phyloP scores from a whole-genome alignment of 768 basidiomycete genomes.

The Hypsizygus marmoreus region DNA sequence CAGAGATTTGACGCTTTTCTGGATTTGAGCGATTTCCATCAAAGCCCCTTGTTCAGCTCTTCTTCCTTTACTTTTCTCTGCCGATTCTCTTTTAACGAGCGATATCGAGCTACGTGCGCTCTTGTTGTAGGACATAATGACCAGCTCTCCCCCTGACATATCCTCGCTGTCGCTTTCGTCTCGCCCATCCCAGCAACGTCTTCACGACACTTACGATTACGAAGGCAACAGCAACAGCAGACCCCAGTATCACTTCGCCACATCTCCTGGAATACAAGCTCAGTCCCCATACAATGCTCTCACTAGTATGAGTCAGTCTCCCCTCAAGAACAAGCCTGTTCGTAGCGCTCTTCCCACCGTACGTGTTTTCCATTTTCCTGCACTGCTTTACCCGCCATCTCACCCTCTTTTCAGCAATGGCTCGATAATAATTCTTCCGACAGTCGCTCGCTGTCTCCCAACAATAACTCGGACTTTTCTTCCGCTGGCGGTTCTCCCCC shows the following conservation, averaged over 20 bases:
- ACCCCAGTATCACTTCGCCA: slow-evolving; percentile 70
- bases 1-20: slow-evolving; percentile 14
- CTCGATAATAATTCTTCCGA: slow-evolving; percentile 73
- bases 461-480: slow-evolving; percentile 88
- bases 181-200: slow-evolving; percentile 66
- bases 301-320: slow-evolving; percentile 58
- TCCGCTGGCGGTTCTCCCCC: slow-evolving; percentile 80
- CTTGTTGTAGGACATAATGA: slow-evolving; percentile 58
- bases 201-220: slow-evolving; percentile 86
- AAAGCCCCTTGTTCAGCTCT: slow-evolving; percentile 22
- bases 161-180: slow-evolving; percentile 73
- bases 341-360: slow-evolving; percentile 78
- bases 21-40: slow-evolving; percentile 18
- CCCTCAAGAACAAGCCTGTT: slow-evolving; percentile 72
- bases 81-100: slow-evolving; percentile 34
- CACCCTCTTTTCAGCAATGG: slow-evolving; percentile 68
- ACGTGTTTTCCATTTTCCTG: slow-evolving; percentile 34
- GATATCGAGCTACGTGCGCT: slow-evolving; percentile 22
- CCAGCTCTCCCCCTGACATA: slow-evolving; percentile 79
- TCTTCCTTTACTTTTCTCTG: slow-evolving; percentile 29
- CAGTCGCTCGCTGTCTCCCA: slow-evolving; percentile 79
- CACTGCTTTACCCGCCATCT: slow-evolving; percentile 15
- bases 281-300: slow-evolving; percentile 63
- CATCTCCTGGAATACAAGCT: slow-evolving; percentile 54
- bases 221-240: slow-evolving; percentile 60